Conservation (phyloP, 1,139 yeast genomes). For the Saccharomyces hybrid region DNA sequence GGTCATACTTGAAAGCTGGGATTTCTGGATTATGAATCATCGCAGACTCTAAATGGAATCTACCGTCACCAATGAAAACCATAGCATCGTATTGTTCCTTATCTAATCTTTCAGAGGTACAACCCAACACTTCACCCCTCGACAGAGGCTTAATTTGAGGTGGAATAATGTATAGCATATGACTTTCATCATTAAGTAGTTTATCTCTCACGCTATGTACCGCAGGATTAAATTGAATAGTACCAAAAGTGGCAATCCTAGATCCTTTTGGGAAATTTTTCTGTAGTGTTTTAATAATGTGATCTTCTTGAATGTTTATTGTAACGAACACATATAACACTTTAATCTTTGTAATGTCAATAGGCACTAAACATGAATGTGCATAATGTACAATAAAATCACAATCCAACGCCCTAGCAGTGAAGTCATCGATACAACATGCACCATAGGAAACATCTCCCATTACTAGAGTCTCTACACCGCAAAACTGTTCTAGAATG, state of each 20-base stretch:
- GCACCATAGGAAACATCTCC: constrained; percentile 99
- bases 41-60: constrained; percentile 90
- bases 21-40: constrained; percentile 95
- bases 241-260: constrained; percentile 76
- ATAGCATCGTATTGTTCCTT: constrained; percentile 61
- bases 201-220: constrained; percentile 69
- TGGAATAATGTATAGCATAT: constrained; percentile 58
- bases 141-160: constrained; percentile 92
- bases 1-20: constrained; percentile 91
- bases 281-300: constrained; percentile 66
- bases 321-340: constrained; percentile 94
- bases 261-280: constrained; percentile 59
- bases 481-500: constrained; percentile 83
- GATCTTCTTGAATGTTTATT: constrained; percentile 77
- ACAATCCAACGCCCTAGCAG: constrained; percentile 87
- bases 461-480: constrained; percentile 86
- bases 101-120: constrained; percentile 81
- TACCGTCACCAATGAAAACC: constrained; percentile 91
- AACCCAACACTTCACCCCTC: constrained; percentile 92
- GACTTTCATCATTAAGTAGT: constrained; percentile 41
- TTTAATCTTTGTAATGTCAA: constrained; percentile 82
- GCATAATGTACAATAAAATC: constrained; percentile 96
- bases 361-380: constrained; percentile 93
- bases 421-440: constrained; percentile 93
- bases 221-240: constrained; percentile 94